Percentiles rank a stretch among this genome's conserved stretches.
These are phyloP conservation scores for Prunus kanzakura DNA, from an alignment of 306 rosid species.

Conservation along the genomic window DNA sequence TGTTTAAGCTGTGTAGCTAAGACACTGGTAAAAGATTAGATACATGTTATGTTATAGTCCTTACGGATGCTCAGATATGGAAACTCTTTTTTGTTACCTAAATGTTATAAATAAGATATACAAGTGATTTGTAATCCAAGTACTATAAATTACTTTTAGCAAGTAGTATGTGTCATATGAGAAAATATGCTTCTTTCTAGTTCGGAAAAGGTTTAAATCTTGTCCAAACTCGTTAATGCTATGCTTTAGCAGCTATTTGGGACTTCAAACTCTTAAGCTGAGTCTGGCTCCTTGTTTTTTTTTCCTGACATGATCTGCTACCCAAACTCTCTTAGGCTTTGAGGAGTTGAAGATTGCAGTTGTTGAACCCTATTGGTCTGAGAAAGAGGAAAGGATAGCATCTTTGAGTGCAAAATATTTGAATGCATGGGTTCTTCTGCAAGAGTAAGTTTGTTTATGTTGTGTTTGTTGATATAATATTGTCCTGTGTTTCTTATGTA, in stretches of 20 bases:
- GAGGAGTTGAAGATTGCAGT: slow-evolving; percentile 72
- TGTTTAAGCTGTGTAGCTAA: neutral
- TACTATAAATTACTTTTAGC: neutral
- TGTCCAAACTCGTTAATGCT: neutral
- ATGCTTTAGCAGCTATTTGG: neutral
- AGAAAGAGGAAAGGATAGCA: slow-evolving; percentile 56
- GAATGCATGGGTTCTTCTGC: slow-evolving; percentile 49
- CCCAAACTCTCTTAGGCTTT: slow-evolving; percentile 45
- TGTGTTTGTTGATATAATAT: neutral
- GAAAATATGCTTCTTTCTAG: neutral
- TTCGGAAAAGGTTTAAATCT: neutral
- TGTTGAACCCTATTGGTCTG: slow-evolving; percentile 65
- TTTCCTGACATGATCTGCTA: slow-evolving; percentile 5
- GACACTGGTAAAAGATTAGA: neutral
- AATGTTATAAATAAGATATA: neutral
- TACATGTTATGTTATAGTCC: neutral
- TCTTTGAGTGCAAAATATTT: slow-evolving; percentile 57
- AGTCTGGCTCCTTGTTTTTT: slow-evolving; percentile 2
- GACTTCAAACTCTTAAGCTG: slow-evolving; percentile 10
- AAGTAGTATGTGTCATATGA: neutral
- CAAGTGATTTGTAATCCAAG: neutral
- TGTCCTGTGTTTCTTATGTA: neutral
- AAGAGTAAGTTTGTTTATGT: slow-evolving; percentile 49
- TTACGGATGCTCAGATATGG: neutral
- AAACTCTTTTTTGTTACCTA: neutral